Percentiles rank a stretch among this genome's conserved stretches.
Conservation (phyloP, 2,329 filamentous ascomycete genomes). For the Exophiala aquamarina region DNA sequence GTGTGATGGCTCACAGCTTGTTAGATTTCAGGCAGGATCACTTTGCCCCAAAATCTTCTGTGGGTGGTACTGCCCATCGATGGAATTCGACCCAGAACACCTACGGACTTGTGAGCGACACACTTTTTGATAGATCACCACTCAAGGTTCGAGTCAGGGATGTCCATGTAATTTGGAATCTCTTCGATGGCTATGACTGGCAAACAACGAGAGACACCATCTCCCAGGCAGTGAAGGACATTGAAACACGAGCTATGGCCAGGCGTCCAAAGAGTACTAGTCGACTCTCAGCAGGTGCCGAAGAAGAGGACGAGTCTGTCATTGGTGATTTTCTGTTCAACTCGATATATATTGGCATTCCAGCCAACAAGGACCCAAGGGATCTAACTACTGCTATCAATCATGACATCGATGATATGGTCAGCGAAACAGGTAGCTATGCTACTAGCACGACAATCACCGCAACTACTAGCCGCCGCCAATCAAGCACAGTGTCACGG, state of each 20-base stretch:
- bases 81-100: conserved; percentile 79
- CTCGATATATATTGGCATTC: conserved; percentile 95
- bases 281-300: conserved; percentile 52
- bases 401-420: conserved; percentile 78
- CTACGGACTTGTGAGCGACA: conserved; percentile 66
- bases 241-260: conserved; percentile 80
- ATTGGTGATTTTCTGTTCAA: conserved; percentile 98
- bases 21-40: conserved; percentile 76
- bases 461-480: conserved; percentile 37
- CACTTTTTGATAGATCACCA: conserved; percentile 65
- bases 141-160: conserved; percentile 78
- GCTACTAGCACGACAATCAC: conserved; percentile 65
- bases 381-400: conserved; percentile 85
- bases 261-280: conserved; percentile 61
- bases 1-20: conserved; percentile 31
- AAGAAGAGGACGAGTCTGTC: conserved; percentile 74
- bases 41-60: conserved; percentile 63
- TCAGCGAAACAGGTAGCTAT: conserved; percentile 86
- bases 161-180: conserved; percentile 93
- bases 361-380: conserved; percentile 78
- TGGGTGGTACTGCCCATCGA: conserved; percentile 68
- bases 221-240: conserved; percentile 80
- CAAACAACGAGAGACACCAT: conserved; percentile 81
- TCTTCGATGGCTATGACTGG: conserved; percentile 99
- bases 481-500: conserved; percentile 32